Percentiles rank a stretch among this genome's conserved stretches.
phyloP scores from a whole-genome alignment of 129 eudicot species.

The Flaveria robusta region DNA sequence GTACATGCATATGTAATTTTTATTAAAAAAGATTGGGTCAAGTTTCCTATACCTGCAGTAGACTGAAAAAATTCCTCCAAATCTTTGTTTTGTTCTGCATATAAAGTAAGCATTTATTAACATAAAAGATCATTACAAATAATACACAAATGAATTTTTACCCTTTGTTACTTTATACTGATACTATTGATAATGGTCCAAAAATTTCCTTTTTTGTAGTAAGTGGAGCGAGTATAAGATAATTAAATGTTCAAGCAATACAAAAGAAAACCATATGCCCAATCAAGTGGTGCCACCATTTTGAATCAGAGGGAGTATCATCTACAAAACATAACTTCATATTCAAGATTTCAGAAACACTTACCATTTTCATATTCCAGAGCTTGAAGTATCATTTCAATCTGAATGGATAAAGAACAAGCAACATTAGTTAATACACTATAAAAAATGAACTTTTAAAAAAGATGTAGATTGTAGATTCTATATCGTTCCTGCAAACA shows the following conservation, averaged over 20 bases:
- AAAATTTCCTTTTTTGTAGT: not conserved
- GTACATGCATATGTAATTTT: not conserved
- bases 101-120: slow-evolving; percentile 21
- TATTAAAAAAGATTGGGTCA: not conserved
- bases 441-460: not conserved
- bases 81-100: slow-evolving; percentile 82
- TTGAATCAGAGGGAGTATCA: not conserved
- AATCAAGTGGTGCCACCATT: not conserved
- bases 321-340: not conserved
- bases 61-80: slow-evolving; percentile 89
- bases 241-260: not conserved
- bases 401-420: slow-evolving; percentile 46
- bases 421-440: slow-evolving; percentile 25
- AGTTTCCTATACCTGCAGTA: slow-evolving; percentile 66
- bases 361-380: slow-evolving; percentile 96
- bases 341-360: not conserved
- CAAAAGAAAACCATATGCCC: not conserved
- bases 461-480: not conserved
- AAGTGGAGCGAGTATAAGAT: not conserved
- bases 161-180: not conserved
- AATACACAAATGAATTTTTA: not conserved
- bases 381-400: slow-evolving; percentile 99
- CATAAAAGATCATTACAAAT: slow-evolving; percentile 11
- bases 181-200: not conserved
- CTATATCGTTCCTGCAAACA: slow-evolving; percentile 7